phyloP scores from a whole-genome alignment of 2,329 filamentous ascomycete genomes.

The Botrytis paeoniae region DNA sequence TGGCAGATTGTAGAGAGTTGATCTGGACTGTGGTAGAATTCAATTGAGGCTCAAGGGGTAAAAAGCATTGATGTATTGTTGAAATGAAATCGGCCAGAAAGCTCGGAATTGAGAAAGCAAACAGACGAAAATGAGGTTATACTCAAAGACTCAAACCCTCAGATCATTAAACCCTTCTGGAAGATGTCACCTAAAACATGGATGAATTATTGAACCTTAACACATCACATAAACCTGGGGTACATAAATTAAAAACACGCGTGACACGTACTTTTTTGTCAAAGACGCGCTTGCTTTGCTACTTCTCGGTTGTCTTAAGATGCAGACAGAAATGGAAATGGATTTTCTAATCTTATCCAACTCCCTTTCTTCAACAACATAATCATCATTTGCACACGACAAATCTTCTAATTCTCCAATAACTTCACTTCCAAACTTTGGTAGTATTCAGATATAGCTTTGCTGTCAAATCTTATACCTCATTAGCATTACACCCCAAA shows the following conservation, averaged over 20 bases:
- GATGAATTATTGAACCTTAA: background rate
- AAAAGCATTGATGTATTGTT: background rate
- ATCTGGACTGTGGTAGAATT: background rate
- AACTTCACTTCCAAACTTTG: background rate
- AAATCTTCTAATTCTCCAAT: background rate
- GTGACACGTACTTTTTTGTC: background rate
- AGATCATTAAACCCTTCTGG: background rate
- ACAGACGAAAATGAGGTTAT: background rate
- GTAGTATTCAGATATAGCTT: background rate
- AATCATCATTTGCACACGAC: background rate
- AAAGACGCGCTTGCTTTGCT: slow-evolving; percentile 6
- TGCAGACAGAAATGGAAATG: background rate
- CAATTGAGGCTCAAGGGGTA: background rate
- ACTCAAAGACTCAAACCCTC: background rate
- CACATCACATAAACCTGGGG: background rate
- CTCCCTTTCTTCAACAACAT: slow-evolving; percentile 1
- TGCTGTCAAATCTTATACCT: background rate
- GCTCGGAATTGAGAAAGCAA: background rate
- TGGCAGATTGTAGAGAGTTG: background rate
- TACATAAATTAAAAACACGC: background rate
- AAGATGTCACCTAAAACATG: background rate
- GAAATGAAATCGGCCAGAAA: too few species aligned
- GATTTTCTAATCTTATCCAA: slow-evolving; percentile 4
- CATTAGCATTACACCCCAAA: background rate
- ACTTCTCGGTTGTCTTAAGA: slow-evolving; percentile 2